Conservation (phyloP, 2,329 filamentous ascomycete species). For the Pyrenophora graminea region DNA sequence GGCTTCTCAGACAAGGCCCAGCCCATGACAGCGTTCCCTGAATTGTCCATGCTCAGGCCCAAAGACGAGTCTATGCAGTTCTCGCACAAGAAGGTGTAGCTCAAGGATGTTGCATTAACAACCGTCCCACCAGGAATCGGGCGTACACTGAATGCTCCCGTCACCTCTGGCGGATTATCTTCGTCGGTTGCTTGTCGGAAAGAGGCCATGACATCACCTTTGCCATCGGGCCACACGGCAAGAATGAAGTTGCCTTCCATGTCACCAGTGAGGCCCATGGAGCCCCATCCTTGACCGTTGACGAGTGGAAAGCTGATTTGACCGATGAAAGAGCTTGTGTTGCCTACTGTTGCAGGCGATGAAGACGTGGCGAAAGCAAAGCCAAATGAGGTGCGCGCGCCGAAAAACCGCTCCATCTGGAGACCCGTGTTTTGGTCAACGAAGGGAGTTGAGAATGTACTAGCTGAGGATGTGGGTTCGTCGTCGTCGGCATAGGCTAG, state of each 20-base stretch:
- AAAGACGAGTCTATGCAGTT: conserved; percentile 14
- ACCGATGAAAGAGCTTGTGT: conserved; percentile 23
- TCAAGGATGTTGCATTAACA: conserved; percentile 16
- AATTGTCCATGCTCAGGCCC: conserved; percentile 10
- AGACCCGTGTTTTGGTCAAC: conserved; percentile 18
- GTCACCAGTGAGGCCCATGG: conserved; percentile 22
- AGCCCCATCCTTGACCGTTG: conserved; percentile 23
- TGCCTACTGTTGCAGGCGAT: too few relatives aligned
- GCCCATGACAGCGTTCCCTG: conserved; percentile 18
- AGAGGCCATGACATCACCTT: conserved; percentile 15
- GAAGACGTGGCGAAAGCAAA: too few relatives aligned
- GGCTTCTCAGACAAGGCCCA: conserved; percentile 16
- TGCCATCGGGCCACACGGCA: conserved; percentile 23
- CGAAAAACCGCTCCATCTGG: conserved; percentile 23
- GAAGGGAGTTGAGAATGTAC: conserved; percentile 17
- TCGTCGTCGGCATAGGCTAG: conserved; percentile 6
- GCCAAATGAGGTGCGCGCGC: background rate
- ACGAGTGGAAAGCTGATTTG: conserved; percentile 20
- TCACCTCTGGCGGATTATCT: conserved; percentile 21
- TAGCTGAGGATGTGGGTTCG: conserved; percentile 6
- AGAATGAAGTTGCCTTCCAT: conserved; percentile 28
- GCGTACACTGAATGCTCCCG: conserved; percentile 12
- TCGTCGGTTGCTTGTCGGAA: conserved; percentile 24
- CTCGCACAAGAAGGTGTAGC: conserved; percentile 22
- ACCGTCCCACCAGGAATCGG: conserved; percentile 8